phyloP scores from a whole-genome alignment of 2,329 filamentous ascomycete genomes.

The Microcera coccophila region DNA sequence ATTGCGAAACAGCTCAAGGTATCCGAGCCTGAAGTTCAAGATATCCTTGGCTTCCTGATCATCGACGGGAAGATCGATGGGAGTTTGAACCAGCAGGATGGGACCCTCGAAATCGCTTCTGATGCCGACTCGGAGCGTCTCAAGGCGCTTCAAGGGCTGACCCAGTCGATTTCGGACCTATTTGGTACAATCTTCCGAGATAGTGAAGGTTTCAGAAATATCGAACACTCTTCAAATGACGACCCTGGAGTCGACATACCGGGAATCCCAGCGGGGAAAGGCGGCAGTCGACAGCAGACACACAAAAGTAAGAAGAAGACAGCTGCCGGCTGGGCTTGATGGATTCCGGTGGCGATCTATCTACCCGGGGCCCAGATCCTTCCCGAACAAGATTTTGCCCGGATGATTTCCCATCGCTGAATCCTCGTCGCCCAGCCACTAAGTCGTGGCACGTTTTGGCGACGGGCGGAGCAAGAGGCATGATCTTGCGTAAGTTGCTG shows the following conservation, averaged over 20 bases:
- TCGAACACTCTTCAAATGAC: constrained; percentile 22
- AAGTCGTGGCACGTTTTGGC: constrained; percentile 3
- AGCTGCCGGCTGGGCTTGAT: constrained; percentile 14
- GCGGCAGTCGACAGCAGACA: constrained; percentile 5
- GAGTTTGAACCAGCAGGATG: constrained; percentile 83
- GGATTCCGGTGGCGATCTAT: neutral
- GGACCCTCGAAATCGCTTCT: constrained; percentile 76
- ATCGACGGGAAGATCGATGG: constrained; percentile 83
- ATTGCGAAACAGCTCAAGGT: constrained; percentile 88
- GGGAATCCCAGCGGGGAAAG: constrained; percentile 17
- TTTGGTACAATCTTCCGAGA: constrained; percentile 73
- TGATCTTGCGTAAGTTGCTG: constrained; percentile 10
- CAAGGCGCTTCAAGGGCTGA: constrained; percentile 69
- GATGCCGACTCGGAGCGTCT: constrained; percentile 70
- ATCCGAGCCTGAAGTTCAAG: constrained; percentile 78
- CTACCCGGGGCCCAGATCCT: neutral
- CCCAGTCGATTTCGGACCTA: constrained; percentile 62
- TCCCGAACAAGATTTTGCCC: neutral
- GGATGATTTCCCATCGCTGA: neutral
- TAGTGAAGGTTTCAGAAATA: constrained; percentile 61
- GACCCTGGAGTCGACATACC: constrained; percentile 31
- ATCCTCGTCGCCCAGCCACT: neutral
- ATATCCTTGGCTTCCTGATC: constrained; percentile 93
- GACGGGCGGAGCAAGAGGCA: constrained; percentile 10
- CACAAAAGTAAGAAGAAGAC: constrained; percentile 23